Evolutionary conservation across 768 basidiomycete species (phyloP), one percentile per base, ranked within the genome.

Genomic region (Leccinum boreale): DNA sequence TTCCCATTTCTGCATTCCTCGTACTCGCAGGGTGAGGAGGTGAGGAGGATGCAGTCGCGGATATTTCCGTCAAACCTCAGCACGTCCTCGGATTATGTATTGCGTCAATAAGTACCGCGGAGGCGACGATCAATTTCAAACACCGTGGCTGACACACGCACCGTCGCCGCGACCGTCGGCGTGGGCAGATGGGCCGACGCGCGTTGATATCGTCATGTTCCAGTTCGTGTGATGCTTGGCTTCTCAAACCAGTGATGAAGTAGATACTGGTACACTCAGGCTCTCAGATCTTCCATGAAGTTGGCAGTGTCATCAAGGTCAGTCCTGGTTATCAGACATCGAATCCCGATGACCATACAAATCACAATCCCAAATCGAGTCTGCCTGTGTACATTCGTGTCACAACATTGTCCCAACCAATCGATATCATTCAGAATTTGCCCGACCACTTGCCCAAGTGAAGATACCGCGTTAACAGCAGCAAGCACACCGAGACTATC

Each of bases 391-490:
- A 42, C n/a, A 19, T 19, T 42, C n/a, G 1, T 42, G 39, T 42
- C 10, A 42, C 11, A 21, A 21, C 5, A 44, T 44, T 44, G 19
- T 5, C 19, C 42, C 42, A 44, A 28, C 29, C 21, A 21, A 50
- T 31, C 24, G 3, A 12, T 24, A n/a, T 51, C 46, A 19, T 29
- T 67, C 68, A 81, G 56, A 76, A 78, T 56, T 75, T 81, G 24
- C 80, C 79, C 65, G 65, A 65, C 42, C 78, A 48, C 50, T 66
- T 71, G 19, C 73, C 65, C 17, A 81, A 66, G 31, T 78, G 70
- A 39, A 84, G 59, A 33, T 76, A 65, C 17, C 79, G 72, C 5
- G 78, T 71, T 33, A 73, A 52, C 21, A 79, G 39, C 68, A 83
- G 68, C 57, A 82, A 54, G 28, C 67, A 56, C n/a, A 77, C 77